These are phyloP conservation scores for Phycomyces nitens DNA, from an alignment of 192 early-diverging fungal species.

Conservation along the genomic window DNA sequence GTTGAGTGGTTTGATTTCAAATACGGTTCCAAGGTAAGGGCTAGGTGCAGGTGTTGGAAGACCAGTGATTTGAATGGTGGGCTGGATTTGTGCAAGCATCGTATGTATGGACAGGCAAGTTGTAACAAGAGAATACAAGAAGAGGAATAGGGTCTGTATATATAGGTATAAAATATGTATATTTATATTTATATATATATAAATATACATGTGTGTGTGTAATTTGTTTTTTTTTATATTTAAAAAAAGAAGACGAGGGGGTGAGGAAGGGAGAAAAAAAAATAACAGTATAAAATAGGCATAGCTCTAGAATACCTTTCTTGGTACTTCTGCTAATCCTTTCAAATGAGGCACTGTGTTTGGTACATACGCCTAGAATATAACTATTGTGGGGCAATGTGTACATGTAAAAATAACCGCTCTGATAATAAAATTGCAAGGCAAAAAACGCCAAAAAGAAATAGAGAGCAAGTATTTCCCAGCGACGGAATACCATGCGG, in stretches of 20 bases:
- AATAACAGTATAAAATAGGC: not conserved
- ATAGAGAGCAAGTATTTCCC: too few relatives aligned
- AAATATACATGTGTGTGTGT: not conserved
- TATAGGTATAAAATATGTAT: not conserved
- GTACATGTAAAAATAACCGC: too few relatives aligned
- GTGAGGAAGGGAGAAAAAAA: not conserved
- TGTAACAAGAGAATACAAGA: not conserved
- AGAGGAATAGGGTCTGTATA: not conserved
- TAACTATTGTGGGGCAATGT: too few relatives aligned
- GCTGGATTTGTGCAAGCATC: not conserved
- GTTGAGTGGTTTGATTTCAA: slow-evolving; percentile 23
- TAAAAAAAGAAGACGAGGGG: not conserved
- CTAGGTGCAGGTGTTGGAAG: not conserved
- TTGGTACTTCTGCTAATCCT: too few relatives aligned
- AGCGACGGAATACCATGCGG: too few relatives aligned
- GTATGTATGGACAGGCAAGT: not conserved
- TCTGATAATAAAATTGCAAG: too few relatives aligned
- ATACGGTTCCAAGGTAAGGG: not conserved
- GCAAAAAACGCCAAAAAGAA: too few relatives aligned
- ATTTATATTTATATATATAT: not conserved
- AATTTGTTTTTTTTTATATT: not conserved
- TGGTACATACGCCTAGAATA: too few relatives aligned
- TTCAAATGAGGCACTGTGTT: too few relatives aligned
- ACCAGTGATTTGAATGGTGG: not conserved
- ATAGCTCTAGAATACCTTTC: too few relatives aligned